Conservation (phyloP, 257 asterid species). For the Jaltomata sinuosa region DNA sequence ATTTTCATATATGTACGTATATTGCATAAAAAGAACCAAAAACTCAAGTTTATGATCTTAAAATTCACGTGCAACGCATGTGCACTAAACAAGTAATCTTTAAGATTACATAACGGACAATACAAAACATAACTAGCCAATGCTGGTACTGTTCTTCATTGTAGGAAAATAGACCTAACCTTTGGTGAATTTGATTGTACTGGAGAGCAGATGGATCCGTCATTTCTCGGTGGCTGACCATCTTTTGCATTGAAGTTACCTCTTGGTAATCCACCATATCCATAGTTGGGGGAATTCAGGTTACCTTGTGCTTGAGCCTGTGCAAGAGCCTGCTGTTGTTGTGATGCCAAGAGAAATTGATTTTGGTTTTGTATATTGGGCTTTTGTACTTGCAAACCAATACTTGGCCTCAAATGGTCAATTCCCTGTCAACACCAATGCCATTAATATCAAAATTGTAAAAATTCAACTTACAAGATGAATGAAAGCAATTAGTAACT, state of each 20-base stretch:
- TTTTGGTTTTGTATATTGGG: conserved; percentile 72
- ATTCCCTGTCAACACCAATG: conserved; percentile 56
- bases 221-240: conserved; percentile 89
- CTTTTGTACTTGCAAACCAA: conserved; percentile 91
- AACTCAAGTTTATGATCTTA: no score
- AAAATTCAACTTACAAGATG: background rate
- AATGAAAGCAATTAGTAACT: conserved; percentile 26
- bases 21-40: no score
- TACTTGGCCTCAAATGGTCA: conserved; percentile 78
- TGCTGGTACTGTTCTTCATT: background rate
- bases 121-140: background rate
- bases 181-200: conserved; percentile 92
- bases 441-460: background rate
- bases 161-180: conserved; percentile 26
- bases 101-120: background rate
- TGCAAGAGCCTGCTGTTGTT: conserved; percentile 89
- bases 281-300: conserved; percentile 65
- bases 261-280: conserved; percentile 87
- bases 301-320: conserved; percentile 93
- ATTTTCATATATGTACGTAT: no score
- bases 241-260: conserved; percentile 76
- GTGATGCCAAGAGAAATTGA: conserved; percentile 83
- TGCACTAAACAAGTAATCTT: no score
- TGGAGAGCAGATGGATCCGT: conserved; percentile 93
- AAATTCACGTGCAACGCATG: no score